Base-by-base conservation (phyloP, 1,139 yeast genomes). In the Yamadazyma taylorii region DNA sequence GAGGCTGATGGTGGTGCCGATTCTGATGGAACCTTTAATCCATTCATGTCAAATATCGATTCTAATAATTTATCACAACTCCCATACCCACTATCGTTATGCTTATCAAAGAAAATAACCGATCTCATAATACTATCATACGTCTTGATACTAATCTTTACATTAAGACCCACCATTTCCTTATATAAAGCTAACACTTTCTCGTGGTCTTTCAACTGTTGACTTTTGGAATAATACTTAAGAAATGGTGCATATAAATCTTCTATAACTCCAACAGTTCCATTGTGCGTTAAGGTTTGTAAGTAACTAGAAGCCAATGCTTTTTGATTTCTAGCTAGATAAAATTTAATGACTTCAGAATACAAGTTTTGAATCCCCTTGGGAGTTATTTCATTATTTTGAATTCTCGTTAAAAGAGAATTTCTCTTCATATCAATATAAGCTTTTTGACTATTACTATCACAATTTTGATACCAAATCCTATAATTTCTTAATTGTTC, bases 91-190 rank as follows among this genome's bases (percentile, higher is more conserved):
- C 51, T 53, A 3, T 54, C 46, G 30, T 54, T 53, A 34, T 49
- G 50, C 14, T 61, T 43, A 42, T 74, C 77, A 33, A 64, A 50
- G 40, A 59, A 59, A 6, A 74, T 58, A 15, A 75, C 58, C 0
- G 81, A 63, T 34, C 62, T 58, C 48, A 77, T 59, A 38, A 77
- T 48, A 43, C 56, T 62, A 24, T 58, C 59, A 40, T 77, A 70
- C 0, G 77, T 60, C 14, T 54, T 53, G 0, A 76, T 56, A 8
- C 66, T 55, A 2, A 70, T 51, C 1, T 54, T 48, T 4, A 68
- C 47, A 7, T 63, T 56, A 7, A 51, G 48, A 3, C 56, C 54
- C 3, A 64, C 66, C 72, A 76, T 67, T 32, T 61, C 58, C 30
- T 67, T 58, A 49, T 73, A 78, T 2, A 72, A 24, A 10, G 57